A percentile compares a stretch with the other conserved stretches of the same genome.
Evolutionary conservation across 805 yeast genomes (phyloP).

Genomic region (Hanseniaspora singularis): DNA sequence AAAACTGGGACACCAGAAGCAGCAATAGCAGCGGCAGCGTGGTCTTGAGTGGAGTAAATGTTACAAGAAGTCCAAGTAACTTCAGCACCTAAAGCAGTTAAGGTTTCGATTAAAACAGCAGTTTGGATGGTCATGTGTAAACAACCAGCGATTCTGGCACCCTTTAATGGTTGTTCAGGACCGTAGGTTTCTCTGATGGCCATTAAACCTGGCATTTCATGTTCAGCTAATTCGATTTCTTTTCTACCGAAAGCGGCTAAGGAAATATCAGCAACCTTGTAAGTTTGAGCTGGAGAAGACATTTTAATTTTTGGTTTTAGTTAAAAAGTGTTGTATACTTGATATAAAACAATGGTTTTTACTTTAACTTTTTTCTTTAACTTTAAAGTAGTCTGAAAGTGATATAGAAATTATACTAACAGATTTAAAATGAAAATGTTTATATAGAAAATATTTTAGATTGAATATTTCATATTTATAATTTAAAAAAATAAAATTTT

Average conservation of each 20-base stretch:
- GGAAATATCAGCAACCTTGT: constrained; percentile 95
- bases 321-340: background rate
- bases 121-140: constrained; percentile 99
- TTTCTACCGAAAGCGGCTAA: constrained; percentile 99
- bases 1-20: constrained; percentile 98
- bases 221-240: constrained; percentile 97
- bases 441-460: too few relatives aligned
- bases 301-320: constrained; percentile 22
- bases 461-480: too few relatives aligned
- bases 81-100: constrained; percentile 96
- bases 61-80: constrained; percentile 99
- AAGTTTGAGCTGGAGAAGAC: constrained; percentile 58
- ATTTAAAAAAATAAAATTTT: too few relatives aligned
- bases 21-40: constrained; percentile 99
- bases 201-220: constrained; percentile 99
- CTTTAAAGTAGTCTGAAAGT: too few relatives aligned
- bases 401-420: too few relatives aligned
- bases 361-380: too few relatives aligned
- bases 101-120: constrained; percentile 95
- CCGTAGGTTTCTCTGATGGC: constrained; percentile 92
- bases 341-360: background rate
- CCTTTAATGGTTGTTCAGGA: constrained; percentile 83
- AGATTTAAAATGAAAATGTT: too few relatives aligned
- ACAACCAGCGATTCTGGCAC: constrained; percentile 98
- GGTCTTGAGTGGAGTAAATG: constrained; percentile 99